Evolutionary conservation across 306 rosid genomes (phyloP), one percentile per base, ranked within the genome.

Genomic region (Vigna nakashimae): DNA sequence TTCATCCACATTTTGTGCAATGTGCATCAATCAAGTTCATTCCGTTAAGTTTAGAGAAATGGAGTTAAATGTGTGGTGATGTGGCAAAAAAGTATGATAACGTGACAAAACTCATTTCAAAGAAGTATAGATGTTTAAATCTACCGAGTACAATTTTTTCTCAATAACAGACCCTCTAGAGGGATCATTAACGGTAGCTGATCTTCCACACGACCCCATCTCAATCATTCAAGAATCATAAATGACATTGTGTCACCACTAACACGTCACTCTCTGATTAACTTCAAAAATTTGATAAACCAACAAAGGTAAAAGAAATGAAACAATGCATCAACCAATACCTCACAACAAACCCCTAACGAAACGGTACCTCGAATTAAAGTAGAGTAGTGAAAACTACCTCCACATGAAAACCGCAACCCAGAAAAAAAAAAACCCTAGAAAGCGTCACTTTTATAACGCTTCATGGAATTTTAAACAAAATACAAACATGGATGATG

Each of bases 191-290:
- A 75, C 78, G 6, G 80, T 49, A 65, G 78, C 69, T 34, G 89
- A 83, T 65, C 86, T 70, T 74, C 89, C 99, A 82, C 79, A 90
- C 38, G 89, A 87, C 45, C 92, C 96, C 98, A 92, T 91, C 87
- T 56, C 86, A 80, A 32, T 52, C 73, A 57, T 68, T 82, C 86
- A 38, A 55, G 77, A 86, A 72, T 22, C 88, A 34, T 16, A 22
- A 34, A 64, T 4, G n/a, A 0, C 30, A 84, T 28, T 60, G 62
- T 48, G 65, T 24, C 48, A 10, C 73, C 58, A 58, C 76, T 62
- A 79, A 65, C 83, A 84, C 84, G 75, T 75, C 56, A 82, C 82
- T 62, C 82, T 34, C 50, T 42, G 17, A 74, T 81, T 48, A 65
- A 51, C 70, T 75, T 69, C 72, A 24, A 68, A 53, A 30, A 62